Conservation (phyloP, 2,329 filamentous ascomycete species). For the Cadophora sp. region DNA sequence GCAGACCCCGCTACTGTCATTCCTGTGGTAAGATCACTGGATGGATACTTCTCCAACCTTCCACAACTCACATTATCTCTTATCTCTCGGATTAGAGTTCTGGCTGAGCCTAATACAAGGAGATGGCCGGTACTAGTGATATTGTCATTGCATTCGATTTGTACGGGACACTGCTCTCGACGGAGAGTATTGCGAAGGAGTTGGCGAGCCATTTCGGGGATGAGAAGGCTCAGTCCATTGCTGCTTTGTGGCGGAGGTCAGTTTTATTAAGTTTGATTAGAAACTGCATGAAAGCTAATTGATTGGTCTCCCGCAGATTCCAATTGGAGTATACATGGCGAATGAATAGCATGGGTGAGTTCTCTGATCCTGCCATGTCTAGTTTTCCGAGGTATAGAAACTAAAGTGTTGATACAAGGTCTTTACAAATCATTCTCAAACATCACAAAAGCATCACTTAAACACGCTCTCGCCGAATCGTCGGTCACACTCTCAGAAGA, state of each 20-base stretch:
- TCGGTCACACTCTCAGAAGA: constrained; percentile 51
- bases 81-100: background rate
- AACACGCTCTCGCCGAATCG: constrained; percentile 68
- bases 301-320: constrained; percentile 15
- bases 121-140: constrained; percentile 42
- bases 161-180: constrained; percentile 77
- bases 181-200: constrained; percentile 68
- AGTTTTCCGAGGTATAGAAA: constrained; percentile 6
- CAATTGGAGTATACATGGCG: constrained; percentile 80
- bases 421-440: constrained; percentile 66
- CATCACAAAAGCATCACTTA: constrained; percentile 67
- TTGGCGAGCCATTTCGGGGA: constrained; percentile 63
- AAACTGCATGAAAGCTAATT: background rate
- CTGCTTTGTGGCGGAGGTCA: constrained; percentile 64
- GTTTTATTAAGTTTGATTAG: constrained; percentile 1
- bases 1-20: constrained; percentile 2
- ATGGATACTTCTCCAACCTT: background rate
- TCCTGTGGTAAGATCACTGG: background rate
- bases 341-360: constrained; percentile 75
- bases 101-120: background rate
- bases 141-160: constrained; percentile 73
- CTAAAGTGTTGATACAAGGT: constrained; percentile 50
- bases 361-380: constrained; percentile 9
- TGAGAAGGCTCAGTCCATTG: constrained; percentile 62
- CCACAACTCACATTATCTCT: background rate